phyloP scores from a whole-genome alignment of 768 basidiomycete genomes.

The Russula brevipes region DNA sequence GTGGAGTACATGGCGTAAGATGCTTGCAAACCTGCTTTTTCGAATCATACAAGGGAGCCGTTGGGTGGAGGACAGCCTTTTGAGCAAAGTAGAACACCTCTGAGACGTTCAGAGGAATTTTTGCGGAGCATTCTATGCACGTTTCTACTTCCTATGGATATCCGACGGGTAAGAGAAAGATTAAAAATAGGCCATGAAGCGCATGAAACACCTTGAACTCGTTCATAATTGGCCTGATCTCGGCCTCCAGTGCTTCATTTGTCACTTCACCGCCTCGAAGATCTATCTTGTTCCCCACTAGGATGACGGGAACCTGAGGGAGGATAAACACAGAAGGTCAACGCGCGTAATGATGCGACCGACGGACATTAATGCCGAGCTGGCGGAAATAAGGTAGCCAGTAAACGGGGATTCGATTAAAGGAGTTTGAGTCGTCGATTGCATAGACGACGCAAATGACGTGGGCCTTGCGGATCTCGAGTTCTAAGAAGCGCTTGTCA shows the following conservation, averaged over 20 bases:
- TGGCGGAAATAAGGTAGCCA: slow-evolving; percentile 96
- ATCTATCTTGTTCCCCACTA: slow-evolving; percentile 99
- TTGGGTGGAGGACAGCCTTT: slow-evolving; percentile 95
- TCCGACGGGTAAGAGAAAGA: neutral
- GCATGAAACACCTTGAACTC: slow-evolving; percentile 81
- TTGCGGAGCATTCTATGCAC: slow-evolving; percentile 95
- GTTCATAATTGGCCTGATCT: slow-evolving; percentile 95
- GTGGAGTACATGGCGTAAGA: neutral
- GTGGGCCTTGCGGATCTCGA: slow-evolving; percentile 94
- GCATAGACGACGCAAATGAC: slow-evolving; percentile 98
- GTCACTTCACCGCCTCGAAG: slow-evolving; percentile 89
- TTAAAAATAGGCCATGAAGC: neutral
- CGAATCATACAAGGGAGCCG: slow-evolving; percentile 94
- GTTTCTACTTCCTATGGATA: slow-evolving; percentile 87
- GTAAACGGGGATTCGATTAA: slow-evolving; percentile 95
- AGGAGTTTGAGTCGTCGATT: slow-evolving; percentile 93
- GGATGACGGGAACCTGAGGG: slow-evolving; percentile 83
- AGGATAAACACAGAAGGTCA: neutral
- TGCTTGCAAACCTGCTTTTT: slow-evolving; percentile 74
- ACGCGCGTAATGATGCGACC: neutral
- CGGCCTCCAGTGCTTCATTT: slow-evolving; percentile 89
- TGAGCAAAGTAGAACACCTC: slow-evolving; percentile 99
- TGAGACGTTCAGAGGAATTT: slow-evolving; percentile 84
- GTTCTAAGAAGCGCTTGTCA: slow-evolving; percentile 84
- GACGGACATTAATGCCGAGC: slow-evolving; percentile 86